Evolutionary conservation across 345 rosid species (phyloP).

Genomic region (Rhodomyrtus tomentosa): DNA sequence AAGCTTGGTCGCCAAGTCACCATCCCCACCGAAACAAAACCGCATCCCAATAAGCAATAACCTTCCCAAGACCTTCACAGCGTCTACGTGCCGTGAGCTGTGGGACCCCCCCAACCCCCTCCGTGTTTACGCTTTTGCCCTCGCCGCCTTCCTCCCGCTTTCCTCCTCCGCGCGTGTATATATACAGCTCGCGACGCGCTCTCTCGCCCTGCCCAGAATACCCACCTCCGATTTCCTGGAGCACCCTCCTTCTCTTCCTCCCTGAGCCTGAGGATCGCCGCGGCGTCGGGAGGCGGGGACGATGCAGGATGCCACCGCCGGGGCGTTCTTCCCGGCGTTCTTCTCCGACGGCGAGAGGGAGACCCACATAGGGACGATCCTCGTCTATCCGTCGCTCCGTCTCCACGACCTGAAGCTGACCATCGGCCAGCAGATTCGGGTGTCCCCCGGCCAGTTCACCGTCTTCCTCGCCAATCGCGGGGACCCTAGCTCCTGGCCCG

Average conservation of each 20-base stretch:
- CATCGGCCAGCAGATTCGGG: slow-evolving; percentile 21
- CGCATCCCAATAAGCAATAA: background rate
- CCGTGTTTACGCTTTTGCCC: background rate
- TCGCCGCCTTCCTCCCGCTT: background rate
- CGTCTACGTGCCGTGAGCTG: background rate
- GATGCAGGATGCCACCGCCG: background rate
- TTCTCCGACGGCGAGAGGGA: slow-evolving; percentile 41
- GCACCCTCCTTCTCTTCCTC: no score
- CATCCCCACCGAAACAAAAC: background rate
- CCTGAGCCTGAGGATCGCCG: no score
- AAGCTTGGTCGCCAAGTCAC: background rate
- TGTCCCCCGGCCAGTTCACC: slow-evolving; percentile 32
- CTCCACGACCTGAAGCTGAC: slow-evolving; percentile 17
- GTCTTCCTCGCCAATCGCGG: slow-evolving; percentile 12
- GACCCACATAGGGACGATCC: slow-evolving; percentile 16
- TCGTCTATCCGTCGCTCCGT: slow-evolving; percentile 12
- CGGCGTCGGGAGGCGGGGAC: background rate
- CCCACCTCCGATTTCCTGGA: no score
- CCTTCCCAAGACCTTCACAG: background rate
- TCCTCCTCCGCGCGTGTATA: background rate
- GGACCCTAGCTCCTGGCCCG: background rate
- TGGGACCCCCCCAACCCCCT: background rate
- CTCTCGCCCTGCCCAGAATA: background rate
- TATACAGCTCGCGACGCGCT: background rate
- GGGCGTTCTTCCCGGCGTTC: slow-evolving; percentile 14